A percentile compares a stretch with the other conserved stretches of the same genome.
These are phyloP conservation scores for Sugiyamaella boreocaroliniensis DNA, from an alignment of 805 yeast species.

Conservation along the genomic window DNA sequence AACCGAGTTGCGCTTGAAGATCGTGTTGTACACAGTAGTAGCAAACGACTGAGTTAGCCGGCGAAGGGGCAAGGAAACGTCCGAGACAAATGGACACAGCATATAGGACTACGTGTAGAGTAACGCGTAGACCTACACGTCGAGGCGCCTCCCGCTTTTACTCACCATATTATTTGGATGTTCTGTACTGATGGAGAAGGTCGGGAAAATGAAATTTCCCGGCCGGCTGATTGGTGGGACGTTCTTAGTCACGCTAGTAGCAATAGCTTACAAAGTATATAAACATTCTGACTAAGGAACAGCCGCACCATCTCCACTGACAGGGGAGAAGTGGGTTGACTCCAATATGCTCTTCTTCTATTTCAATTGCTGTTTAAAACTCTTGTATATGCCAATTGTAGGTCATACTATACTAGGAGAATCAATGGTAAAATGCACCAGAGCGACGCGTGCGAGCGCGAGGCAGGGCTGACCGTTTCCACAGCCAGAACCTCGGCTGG, in stretches of 20 bases:
- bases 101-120: too few relatives aligned
- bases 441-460: not conserved
- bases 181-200: not conserved
- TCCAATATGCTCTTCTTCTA: too few relatives aligned
- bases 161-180: not conserved
- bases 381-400: too few relatives aligned
- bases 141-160: not conserved
- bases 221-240: not conserved
- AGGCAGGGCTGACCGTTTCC: not conserved
- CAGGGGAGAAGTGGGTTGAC: too few relatives aligned
- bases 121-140: too few relatives aligned
- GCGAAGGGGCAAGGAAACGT: too few relatives aligned
- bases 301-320: too few relatives aligned
- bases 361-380: too few relatives aligned
- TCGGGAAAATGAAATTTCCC: not conserved
- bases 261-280: not conserved
- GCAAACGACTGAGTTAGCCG: conserved; percentile 26
- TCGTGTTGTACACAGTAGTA: conserved; percentile 52
- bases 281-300: too few relatives aligned
- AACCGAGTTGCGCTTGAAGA: conserved; percentile 86
- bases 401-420: too few relatives aligned
- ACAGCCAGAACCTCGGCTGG: not conserved
- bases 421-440: not conserved
- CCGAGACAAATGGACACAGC: too few relatives aligned
- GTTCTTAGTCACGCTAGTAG: not conserved